Conservation (phyloP, 2,329 filamentous ascomycete genomes). For the Colletotrichum shisoi region DNA sequence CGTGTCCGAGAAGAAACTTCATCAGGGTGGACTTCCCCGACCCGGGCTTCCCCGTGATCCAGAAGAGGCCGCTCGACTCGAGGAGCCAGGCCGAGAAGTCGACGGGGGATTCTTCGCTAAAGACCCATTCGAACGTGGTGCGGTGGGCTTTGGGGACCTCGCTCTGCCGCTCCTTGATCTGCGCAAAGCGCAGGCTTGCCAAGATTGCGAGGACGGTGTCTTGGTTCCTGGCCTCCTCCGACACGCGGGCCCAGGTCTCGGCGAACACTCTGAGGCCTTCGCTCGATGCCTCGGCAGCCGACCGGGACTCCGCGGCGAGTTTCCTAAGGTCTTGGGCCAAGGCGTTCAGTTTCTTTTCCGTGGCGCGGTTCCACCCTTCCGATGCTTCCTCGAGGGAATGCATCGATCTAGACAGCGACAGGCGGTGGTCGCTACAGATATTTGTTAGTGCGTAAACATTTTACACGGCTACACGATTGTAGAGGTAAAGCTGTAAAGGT, state of each 20-base stretch:
- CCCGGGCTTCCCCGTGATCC: slow-evolving; percentile 55
- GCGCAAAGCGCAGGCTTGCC: slow-evolving; percentile 10
- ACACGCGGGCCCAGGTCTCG: background rate
- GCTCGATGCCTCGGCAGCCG: background rate
- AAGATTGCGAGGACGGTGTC: background rate
- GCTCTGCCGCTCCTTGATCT: slow-evolving; percentile 17
- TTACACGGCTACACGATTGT: background rate
- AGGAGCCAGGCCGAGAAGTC: slow-evolving; percentile 45
- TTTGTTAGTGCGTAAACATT: background rate
- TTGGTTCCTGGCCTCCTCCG: background rate
- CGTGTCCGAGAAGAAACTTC: slow-evolving; percentile 48
- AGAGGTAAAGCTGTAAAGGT: background rate
- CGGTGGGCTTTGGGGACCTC: slow-evolving; percentile 50
- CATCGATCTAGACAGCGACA: background rate
- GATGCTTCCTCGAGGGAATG: background rate
- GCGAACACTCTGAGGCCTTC: background rate
- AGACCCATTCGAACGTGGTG: slow-evolving; percentile 52
- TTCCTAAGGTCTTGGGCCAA: background rate
- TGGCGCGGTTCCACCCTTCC: background rate
- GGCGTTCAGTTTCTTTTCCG: background rate
- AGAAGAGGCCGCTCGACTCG: slow-evolving; percentile 45
- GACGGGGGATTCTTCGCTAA: slow-evolving; percentile 39
- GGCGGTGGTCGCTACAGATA: background rate
- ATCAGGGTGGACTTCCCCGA: slow-evolving; percentile 59
- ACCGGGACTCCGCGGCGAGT: background rate